These are phyloP conservation scores for Cyathus striatus DNA, from an alignment of 768 basidiomycete genomes.

Conservation along the genomic window DNA sequence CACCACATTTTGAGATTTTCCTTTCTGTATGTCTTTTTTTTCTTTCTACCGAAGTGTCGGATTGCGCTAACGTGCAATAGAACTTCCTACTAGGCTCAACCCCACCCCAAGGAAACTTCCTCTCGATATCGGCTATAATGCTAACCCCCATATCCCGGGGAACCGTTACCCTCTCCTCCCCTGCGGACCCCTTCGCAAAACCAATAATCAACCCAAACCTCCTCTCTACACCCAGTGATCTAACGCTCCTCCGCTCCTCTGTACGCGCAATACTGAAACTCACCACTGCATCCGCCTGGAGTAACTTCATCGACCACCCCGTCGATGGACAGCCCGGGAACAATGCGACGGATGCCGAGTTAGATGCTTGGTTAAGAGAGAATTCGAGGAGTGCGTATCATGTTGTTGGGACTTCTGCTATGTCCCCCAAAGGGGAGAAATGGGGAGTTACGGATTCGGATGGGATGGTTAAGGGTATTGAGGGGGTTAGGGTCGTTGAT, in stretches of 20 bases:
- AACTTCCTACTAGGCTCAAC: background rate
- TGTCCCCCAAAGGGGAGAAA: constrained; percentile 16
- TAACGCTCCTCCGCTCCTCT: background rate
- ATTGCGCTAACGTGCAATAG: background rate
- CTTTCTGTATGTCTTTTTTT: constrained; percentile 15
- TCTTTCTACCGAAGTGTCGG: background rate
- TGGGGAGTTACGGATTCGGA: constrained; percentile 26
- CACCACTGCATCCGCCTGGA: constrained; percentile 4
- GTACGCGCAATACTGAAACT: background rate
- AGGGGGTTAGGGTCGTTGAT: constrained; percentile 26
- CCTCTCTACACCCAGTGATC: background rate
- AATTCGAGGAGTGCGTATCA: constrained; percentile 13
- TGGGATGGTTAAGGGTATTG: constrained; percentile 20
- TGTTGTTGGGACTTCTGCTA: constrained; percentile 17
- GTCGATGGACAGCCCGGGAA: background rate
- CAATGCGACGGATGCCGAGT: constrained; percentile 9
- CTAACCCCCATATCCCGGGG: constrained; percentile 6
- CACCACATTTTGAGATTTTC: constrained; percentile 29
- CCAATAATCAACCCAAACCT: background rate
- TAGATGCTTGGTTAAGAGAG: constrained; percentile 15
- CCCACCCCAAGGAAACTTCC: constrained; percentile 9
- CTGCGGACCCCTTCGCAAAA: background rate
- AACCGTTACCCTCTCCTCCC: constrained; percentile 7
- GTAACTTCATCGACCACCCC: constrained; percentile 3
- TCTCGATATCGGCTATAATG: constrained; percentile 4